Conservation (phyloP, 805 yeast species). For the Wickerhamiella spandovensis region DNA sequence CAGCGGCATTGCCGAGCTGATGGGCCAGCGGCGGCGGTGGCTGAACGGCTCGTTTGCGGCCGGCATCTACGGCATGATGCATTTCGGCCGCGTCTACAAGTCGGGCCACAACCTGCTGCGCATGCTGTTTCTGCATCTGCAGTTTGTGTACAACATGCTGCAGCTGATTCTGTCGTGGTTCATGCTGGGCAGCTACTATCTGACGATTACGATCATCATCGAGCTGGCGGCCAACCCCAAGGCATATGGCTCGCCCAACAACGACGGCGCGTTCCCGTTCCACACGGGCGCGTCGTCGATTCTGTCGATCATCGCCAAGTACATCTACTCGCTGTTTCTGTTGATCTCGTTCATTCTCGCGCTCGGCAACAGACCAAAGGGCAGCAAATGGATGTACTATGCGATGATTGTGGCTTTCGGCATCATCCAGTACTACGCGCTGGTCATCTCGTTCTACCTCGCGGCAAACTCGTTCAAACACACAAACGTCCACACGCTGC, state of each 20-base stretch:
- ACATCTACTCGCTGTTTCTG: constrained; percentile 44
- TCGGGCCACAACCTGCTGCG: constrained; percentile 41
- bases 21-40: constrained; percentile 56
- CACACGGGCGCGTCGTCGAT: constrained; percentile 23
- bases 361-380: constrained; percentile 52
- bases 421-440: constrained; percentile 44
- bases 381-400: constrained; percentile 41
- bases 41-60: constrained; percentile 60
- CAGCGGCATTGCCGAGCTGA: constrained; percentile 45
- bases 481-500: constrained; percentile 14
- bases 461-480: constrained; percentile 38
- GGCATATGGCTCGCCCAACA: constrained; percentile 32
- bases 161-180: constrained; percentile 50
- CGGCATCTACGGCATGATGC: constrained; percentile 39
- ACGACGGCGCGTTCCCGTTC: constrained; percentile 29
- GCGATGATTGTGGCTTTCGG: constrained; percentile 44
- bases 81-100: constrained; percentile 42
- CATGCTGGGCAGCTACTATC: constrained; percentile 46
- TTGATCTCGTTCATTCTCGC: constrained; percentile 48
- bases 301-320: constrained; percentile 38
- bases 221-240: constrained; percentile 30
- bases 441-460: constrained; percentile 44
- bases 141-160: constrained; percentile 41
- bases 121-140: constrained; percentile 38
- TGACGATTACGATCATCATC: constrained; percentile 50